A percentile compares a stretch with the other conserved stretches of the same genome.
These are phyloP conservation scores for Ichthyophthirius multifiliis DNA, from an alignment of 169 alveolate genomes.

Conservation along the genomic window DNA sequence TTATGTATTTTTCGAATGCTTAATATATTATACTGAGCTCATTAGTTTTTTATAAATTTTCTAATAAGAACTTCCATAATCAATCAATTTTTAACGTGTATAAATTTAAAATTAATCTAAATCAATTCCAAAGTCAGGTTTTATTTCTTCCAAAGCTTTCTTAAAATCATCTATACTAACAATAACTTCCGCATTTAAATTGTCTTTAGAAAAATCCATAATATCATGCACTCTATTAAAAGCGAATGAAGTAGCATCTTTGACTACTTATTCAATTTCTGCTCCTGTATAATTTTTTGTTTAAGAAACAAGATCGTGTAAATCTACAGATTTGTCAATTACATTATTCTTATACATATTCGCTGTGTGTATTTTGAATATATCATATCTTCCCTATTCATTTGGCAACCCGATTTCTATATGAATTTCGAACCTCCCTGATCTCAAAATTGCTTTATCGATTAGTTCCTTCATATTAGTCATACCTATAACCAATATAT, in stretches of 20 bases:
- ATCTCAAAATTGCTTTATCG: conserved; percentile 99
- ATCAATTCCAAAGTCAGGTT: conserved; percentile 97
- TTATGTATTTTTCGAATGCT: conserved; percentile 71
- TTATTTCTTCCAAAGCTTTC: conserved; percentile 93
- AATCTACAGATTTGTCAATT: conserved; percentile 90
- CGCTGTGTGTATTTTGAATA: conserved; percentile 97
- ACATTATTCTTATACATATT: conserved; percentile 88
- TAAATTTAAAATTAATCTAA: conserved; percentile 80
- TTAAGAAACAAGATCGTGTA: conserved; percentile 87
- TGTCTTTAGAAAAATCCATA: conserved; percentile 66
- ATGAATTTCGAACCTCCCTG: conserved; percentile 99
- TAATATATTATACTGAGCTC: conserved; percentile 24
- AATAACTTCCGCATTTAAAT: conserved; percentile 63
- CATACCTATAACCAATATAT: conserved; percentile 98
- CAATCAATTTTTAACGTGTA: conserved; percentile 89
- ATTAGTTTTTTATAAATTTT: conserved; percentile 76
- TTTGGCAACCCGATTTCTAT: conserved; percentile 98
- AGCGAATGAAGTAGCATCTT: conserved; percentile 95
- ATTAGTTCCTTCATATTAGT: conserved; percentile 98
- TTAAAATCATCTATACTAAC: conserved; percentile 91
- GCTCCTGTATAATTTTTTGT: conserved; percentile 99
- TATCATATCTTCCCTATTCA: conserved; percentile 95
- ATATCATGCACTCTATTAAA: conserved; percentile 87
- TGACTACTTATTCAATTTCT: conserved; percentile 96
- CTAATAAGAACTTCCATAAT: conserved; percentile 89